Conservation (phyloP, 2,329 filamentous ascomycete species). For the Colletotrichum sp. region DNA sequence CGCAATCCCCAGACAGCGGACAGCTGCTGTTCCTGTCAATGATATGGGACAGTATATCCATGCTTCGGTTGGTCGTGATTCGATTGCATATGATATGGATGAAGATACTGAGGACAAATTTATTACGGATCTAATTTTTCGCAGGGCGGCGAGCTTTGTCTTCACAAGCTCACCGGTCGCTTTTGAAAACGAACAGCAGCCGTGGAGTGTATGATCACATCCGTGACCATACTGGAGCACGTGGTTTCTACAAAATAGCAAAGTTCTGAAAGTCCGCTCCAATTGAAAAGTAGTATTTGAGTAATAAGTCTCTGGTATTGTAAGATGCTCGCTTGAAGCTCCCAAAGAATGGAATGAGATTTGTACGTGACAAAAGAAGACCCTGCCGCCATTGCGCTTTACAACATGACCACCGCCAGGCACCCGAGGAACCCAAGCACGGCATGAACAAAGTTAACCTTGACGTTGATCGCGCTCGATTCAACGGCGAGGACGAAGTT, state of each 20-base stretch:
- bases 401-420: constrained; percentile 18
- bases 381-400: background rate
- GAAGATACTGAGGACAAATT: too few species aligned
- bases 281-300: background rate
- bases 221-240: too few species aligned
- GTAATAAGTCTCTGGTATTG: background rate
- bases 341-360: background rate
- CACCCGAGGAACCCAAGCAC: constrained; percentile 24
- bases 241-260: background rate
- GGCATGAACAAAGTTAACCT: constrained; percentile 19
- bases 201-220: fast-evolving
- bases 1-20: fast-evolving
- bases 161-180: too few species aligned
- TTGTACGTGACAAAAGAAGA: background rate
- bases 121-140: too few species aligned
- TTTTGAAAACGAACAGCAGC: fast-evolving
- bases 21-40: fast-evolving
- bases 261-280: background rate
- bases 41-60: fast-evolving
- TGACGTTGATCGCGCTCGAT: constrained; percentile 24
- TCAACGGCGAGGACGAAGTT: constrained; percentile 26
- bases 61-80: too few species aligned
- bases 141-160: too few species aligned
- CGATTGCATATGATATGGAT: too few species aligned
- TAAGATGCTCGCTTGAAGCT: background rate